A percentile compares a stretch with the other conserved stretches of the same genome.
phyloP scores from a whole-genome alignment of 192 early-diverging fungal genomes.

The Podochytrium sp. region DNA sequence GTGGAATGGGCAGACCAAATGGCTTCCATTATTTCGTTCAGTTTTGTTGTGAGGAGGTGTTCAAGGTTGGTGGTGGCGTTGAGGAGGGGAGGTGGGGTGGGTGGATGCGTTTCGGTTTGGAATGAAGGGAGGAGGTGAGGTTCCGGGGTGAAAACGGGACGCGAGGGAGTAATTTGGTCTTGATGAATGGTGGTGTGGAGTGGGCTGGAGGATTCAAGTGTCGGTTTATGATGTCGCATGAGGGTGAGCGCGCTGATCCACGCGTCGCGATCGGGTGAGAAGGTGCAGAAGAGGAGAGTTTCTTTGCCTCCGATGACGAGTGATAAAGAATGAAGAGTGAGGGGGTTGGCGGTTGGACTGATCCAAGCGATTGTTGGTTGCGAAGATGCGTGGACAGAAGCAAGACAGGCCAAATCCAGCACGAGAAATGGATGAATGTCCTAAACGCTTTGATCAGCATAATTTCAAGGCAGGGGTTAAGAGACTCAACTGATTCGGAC shows the following conservation, averaged over 20 bases:
- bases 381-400: background rate
- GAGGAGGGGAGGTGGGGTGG: background rate
- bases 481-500: conserved; percentile 4
- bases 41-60: background rate
- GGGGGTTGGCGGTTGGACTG: background rate
- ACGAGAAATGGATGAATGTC: conserved; percentile 25
- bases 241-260: conserved; percentile 13
- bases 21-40: conserved; percentile 12
- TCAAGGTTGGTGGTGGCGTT: background rate
- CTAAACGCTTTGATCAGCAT: background rate
- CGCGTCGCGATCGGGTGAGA: background rate
- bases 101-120: background rate
- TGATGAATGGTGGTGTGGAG: background rate
- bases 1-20: conserved; percentile 34
- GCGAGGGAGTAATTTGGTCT: no score
- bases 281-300: background rate
- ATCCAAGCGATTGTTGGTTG: background rate
- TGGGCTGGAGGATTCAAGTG: background rate
- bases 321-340: conserved; percentile 2
- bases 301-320: background rate
- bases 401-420: conserved; percentile 12
- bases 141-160: background rate
- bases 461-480: background rate
- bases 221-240: background rate
- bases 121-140: background rate